Percentiles rank a stretch among this genome's conserved stretches.
phyloP scores from a whole-genome alignment of 2,329 filamentous ascomycete genomes.

The Aspergillus ochraceus region DNA sequence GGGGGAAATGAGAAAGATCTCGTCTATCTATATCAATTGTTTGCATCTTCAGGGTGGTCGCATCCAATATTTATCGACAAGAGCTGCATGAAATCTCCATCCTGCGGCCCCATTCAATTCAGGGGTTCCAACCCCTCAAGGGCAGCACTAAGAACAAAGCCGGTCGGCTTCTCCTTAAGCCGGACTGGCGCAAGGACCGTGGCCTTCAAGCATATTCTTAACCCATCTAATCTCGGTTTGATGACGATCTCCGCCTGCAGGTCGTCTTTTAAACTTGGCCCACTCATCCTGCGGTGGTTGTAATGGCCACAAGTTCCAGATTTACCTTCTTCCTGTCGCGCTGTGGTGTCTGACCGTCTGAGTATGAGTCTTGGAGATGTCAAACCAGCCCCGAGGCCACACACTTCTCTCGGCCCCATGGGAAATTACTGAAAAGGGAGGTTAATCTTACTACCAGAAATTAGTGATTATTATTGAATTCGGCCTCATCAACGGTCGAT shows the following conservation, averaged over 20 bases:
- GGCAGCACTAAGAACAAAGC: background rate
- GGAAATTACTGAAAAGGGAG: background rate
- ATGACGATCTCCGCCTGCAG: constrained; percentile 12
- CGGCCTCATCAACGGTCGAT: constrained; percentile 5
- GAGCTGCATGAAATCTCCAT: background rate
- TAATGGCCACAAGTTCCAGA: background rate
- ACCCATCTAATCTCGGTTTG: background rate
- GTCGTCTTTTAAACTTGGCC: constrained; percentile 5
- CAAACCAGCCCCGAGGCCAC: background rate
- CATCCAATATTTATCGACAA: background rate
- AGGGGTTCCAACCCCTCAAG: background rate
- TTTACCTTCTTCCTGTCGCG: background rate
- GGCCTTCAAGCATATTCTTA: background rate
- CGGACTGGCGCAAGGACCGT: background rate
- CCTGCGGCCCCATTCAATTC: background rate
- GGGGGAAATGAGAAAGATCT: background rate
- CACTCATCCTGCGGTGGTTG: background rate
- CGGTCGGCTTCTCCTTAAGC: background rate
- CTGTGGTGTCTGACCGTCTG: background rate
- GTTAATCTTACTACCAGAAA: background rate
- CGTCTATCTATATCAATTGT: background rate
- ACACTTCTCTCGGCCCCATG: background rate
- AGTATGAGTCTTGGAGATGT: background rate
- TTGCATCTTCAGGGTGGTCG: background rate
- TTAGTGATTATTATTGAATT: background rate